Conservation (phyloP, 257 asterid genomes). For the Solanum lignicaule region DNA sequence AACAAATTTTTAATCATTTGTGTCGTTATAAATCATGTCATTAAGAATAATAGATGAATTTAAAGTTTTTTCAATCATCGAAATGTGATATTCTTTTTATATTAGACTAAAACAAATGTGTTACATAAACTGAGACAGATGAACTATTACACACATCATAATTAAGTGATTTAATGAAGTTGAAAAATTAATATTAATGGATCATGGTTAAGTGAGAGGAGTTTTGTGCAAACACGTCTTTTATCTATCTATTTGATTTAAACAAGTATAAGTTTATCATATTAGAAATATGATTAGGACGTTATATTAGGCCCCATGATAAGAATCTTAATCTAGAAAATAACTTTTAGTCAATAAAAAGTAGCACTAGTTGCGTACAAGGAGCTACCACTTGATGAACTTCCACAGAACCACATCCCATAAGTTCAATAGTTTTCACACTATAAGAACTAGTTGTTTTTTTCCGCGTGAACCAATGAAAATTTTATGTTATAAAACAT, state of each 20-base stretch:
- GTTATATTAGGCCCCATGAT: background rate
- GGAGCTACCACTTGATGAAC: background rate
- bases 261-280: background rate
- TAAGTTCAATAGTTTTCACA: background rate
- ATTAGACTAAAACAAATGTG: background rate
- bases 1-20: background rate
- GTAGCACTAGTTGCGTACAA: background rate
- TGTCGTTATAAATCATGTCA: background rate
- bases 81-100: background rate
- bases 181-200: background rate
- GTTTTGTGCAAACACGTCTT: background rate
- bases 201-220: background rate
- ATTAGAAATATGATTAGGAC: background rate
- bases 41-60: background rate
- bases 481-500: no score
- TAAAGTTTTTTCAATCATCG: background rate
- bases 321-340: background rate
- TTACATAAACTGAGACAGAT: background rate
- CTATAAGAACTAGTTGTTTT: no score
- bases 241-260: background rate
- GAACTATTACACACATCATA: background rate
- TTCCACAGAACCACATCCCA: background rate
- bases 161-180: background rate
- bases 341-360: background rate
- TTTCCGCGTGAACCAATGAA: no score